Evolutionary conservation across 1,284 basidiomycete genomes (phyloP), one percentile per base, ranked within the genome.

Genomic region (Trichosporon asahii): DNA sequence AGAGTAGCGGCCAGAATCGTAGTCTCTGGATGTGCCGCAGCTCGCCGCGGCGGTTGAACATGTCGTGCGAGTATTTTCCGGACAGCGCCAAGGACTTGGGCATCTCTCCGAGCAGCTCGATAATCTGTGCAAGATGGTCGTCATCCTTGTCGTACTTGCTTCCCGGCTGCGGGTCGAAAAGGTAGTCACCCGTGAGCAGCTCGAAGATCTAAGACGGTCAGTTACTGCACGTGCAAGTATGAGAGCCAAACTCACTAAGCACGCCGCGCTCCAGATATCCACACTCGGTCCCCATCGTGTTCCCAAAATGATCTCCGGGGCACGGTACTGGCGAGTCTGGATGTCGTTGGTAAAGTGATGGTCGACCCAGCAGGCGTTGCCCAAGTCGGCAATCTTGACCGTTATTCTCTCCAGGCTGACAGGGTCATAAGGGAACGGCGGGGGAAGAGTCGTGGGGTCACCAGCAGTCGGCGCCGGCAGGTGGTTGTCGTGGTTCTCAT

Each of bases 81-180:
- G 90, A 89, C 76, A 97, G 89, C 1, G 94, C 94, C 63, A 99
- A 85, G 66, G 86, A 87, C 78, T 91, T 91, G 12, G 95, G 82
- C 81, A 88, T 87, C 78, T 97, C 94, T 66, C 96, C 97, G 76
- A 98, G 86, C 18, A 99, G 87, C 85, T 99, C 97, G 84, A 98
- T 95, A 77, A 99, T 94, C 85, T 99, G 96, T 4, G 97, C 96
- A 71, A 99, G 94, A 80, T 99, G 96, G 81, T 99, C 97, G 83
- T 99, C 96, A 83, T 99, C 97, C 84, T 98, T 97, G 85, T 87
- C 86, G 81, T 88, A 89, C 73, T 87, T 86, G 63, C 86, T 84
- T 3, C 87, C 87, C 0, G 87, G 85, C 84, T 86, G 76, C 80
- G 88, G 79, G 78, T 95, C 93, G 78, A 96, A 95, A 65, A 96